phyloP scores from a whole-genome alignment of 768 basidiomycete species.

The Pulveroboletus frians region DNA sequence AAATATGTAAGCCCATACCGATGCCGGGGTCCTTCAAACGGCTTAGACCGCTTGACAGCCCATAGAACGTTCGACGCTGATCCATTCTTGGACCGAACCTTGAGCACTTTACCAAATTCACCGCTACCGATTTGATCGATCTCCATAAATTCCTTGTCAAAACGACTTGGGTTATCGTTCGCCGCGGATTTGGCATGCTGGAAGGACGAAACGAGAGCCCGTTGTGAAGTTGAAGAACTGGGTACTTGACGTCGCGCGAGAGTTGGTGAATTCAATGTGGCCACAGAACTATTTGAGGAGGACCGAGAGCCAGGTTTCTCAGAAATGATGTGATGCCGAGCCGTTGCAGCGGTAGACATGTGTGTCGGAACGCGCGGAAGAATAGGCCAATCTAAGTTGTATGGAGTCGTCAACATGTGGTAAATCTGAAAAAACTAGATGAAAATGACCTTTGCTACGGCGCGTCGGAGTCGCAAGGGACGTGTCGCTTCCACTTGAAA shows the following conservation, averaged over 20 bases:
- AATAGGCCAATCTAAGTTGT: slow-evolving; percentile 49
- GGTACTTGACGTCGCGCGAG: slow-evolving; percentile 33
- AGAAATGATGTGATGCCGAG: slow-evolving; percentile 32
- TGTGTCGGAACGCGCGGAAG: slow-evolving; percentile 45
- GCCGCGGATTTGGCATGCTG: slow-evolving; percentile 28
- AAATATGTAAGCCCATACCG: slow-evolving; percentile 48
- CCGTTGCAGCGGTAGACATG: slow-evolving; percentile 43
- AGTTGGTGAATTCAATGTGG: slow-evolving; percentile 44
- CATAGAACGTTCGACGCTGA: slow-evolving; percentile 47
- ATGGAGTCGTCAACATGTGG: neutral
- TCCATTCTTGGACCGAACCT: slow-evolving; percentile 64
- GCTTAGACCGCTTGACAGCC: slow-evolving; percentile 93
- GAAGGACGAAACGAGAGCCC: slow-evolving; percentile 20
- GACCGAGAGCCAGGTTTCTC: slow-evolving; percentile 54
- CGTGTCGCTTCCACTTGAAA: slow-evolving; percentile 69
- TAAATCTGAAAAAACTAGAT: slow-evolving; percentile 33
- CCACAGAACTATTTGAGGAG: slow-evolving; percentile 48
- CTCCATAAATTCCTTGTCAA: slow-evolving; percentile 77
- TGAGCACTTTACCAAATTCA: slow-evolving; percentile 91
- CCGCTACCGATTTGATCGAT: slow-evolving; percentile 83
- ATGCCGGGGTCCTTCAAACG: slow-evolving; percentile 86
- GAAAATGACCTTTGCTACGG: slow-evolving; percentile 42
- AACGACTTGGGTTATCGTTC: slow-evolving; percentile 57
- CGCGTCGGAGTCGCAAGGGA: slow-evolving; percentile 62
- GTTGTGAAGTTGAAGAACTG: slow-evolving; percentile 20